Evolutionary conservation across 768 basidiomycete species (phyloP).

Genomic region (Pleurotus salmoneostramineus): DNA sequence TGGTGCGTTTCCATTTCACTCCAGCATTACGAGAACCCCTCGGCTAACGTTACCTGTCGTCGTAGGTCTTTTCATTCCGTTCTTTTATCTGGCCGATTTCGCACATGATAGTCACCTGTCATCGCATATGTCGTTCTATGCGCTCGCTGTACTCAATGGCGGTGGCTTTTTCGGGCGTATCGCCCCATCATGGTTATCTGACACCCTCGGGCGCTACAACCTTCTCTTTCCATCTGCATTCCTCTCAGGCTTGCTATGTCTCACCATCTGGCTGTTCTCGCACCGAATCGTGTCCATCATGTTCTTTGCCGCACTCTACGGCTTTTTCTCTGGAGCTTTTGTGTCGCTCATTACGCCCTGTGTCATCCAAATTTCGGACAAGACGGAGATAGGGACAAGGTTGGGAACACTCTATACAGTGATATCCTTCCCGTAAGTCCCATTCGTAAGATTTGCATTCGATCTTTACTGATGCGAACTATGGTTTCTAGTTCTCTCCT

Average conservation of each 20-base stretch:
- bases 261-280: slow-evolving; percentile 54
- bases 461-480: neutral
- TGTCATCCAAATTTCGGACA: slow-evolving; percentile 61
- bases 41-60: neutral
- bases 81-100: slow-evolving; percentile 66
- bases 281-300: slow-evolving; percentile 35
- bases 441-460: neutral
- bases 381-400: slow-evolving; percentile 53
- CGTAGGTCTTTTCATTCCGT: slow-evolving; percentile 67
- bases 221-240: slow-evolving; percentile 60
- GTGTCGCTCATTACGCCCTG: slow-evolving; percentile 66
- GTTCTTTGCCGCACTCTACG: slow-evolving; percentile 53
- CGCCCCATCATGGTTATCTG: slow-evolving; percentile 59
- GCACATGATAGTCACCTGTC: slow-evolving; percentile 39
- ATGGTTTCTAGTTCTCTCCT: slow-evolving; percentile 45
- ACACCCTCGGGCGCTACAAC: slow-evolving; percentile 64
- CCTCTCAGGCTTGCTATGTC: slow-evolving; percentile 55
- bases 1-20: slow-evolving; percentile 33
- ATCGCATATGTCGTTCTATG: slow-evolving; percentile 40
- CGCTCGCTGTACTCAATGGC: slow-evolving; percentile 66
- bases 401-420: slow-evolving; percentile 64
- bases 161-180: slow-evolving; percentile 65
- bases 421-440: slow-evolving; percentile 67
- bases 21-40: neutral
- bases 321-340: slow-evolving; percentile 66